Evolutionary conservation across 768 basidiomycete genomes (phyloP), one percentile per base, ranked within the genome.

Genomic region (Amanita inopinata): DNA sequence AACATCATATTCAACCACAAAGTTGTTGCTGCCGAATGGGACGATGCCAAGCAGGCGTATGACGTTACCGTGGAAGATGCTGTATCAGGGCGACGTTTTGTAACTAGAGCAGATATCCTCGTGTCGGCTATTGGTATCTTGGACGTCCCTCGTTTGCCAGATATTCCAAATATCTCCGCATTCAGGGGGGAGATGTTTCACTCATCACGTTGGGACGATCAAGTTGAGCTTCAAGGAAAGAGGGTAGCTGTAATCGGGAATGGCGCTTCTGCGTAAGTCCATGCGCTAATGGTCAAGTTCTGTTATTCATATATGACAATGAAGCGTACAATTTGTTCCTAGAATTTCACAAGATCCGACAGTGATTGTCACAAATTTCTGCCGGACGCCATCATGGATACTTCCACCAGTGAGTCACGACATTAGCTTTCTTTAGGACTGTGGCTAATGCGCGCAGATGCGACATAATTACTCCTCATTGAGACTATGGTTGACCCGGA

Each of bases 221-320:
- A 58, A 5, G 58, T 66, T 3, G 57, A 66, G 8, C 56, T 79
- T 17, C 51, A 52, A 5, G 62, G 62, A 5, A 76, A 76, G 53
- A 59, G 61, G 7, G 66, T 82, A 4, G 77, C 69, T 1, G 70
- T 81, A 4, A 65, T 80, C 46, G 80, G 78, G 6, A 77, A 75
- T 48, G 78, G 73, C 36, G 38, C 52, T 9, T 54, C 56, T 17
- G 61, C 54, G 36, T 54, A 38, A 7, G 54, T 37, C 2, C 4
- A n/a, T 40, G 7, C n/a, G 19, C n/a, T 15, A 2, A 19, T 32
- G 14, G 3, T 15, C 5, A 9, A 8, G 5, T 14, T n/a, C n/a
- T n/a, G n/a, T n/a, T n/a, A n/a, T n/a, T n/a, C n/a, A n/a, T n/a
- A n/a, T n/a, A n/a, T n/a, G n/a, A n/a, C n/a, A n/a, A n/a, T n/a